Evolutionary conservation across 2,329 filamentous ascomycete species (phyloP).

Genomic region (Colletotrichum eremochloae): DNA sequence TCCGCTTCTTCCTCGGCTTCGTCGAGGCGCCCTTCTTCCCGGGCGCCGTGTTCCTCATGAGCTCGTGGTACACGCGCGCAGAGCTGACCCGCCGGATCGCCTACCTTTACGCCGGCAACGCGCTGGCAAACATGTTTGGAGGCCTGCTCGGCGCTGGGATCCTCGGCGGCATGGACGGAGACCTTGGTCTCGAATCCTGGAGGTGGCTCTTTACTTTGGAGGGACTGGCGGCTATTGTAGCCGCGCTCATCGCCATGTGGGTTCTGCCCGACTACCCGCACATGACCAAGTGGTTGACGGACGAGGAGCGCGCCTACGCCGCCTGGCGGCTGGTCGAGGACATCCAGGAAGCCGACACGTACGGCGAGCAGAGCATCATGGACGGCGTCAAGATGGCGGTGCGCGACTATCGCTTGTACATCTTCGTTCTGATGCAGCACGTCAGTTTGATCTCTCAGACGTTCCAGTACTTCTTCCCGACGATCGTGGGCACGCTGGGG

Average conservation of each 20-base stretch:
- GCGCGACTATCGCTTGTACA: slow-evolving; percentile 63
- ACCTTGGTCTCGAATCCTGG: slow-evolving; percentile 32
- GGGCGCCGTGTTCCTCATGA: slow-evolving; percentile 61
- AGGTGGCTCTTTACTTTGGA: too few relatives aligned
- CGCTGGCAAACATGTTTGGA: slow-evolving; percentile 65
- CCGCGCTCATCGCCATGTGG: slow-evolving; percentile 51
- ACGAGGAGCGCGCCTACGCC: slow-evolving; percentile 66
- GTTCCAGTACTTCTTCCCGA: slow-evolving; percentile 76
- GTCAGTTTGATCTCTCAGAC: slow-evolving; percentile 65
- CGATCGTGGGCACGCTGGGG: slow-evolving; percentile 71
- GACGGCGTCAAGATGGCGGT: slow-evolving; percentile 63
- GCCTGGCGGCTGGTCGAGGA: slow-evolving; percentile 65
- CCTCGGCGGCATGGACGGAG: slow-evolving; percentile 55
- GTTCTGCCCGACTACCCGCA: slow-evolving; percentile 66
- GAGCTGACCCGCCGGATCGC: slow-evolving; percentile 61
- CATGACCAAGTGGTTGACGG: slow-evolving; percentile 64
- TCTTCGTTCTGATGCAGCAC: slow-evolving; percentile 69
- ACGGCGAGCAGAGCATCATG: slow-evolving; percentile 54
- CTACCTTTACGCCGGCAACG: slow-evolving; percentile 61
- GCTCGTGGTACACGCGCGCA: slow-evolving; percentile 59
- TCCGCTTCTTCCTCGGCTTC: slow-evolving; percentile 58
- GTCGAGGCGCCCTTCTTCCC: slow-evolving; percentile 66
- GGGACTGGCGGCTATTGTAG: slow-evolving; percentile 56
- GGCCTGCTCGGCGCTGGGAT: slow-evolving; percentile 65
- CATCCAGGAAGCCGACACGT: slow-evolving; percentile 60